Evolutionary conservation across 768 basidiomycete species (phyloP).

Genomic region (Asterophora lycoperdoides): DNA sequence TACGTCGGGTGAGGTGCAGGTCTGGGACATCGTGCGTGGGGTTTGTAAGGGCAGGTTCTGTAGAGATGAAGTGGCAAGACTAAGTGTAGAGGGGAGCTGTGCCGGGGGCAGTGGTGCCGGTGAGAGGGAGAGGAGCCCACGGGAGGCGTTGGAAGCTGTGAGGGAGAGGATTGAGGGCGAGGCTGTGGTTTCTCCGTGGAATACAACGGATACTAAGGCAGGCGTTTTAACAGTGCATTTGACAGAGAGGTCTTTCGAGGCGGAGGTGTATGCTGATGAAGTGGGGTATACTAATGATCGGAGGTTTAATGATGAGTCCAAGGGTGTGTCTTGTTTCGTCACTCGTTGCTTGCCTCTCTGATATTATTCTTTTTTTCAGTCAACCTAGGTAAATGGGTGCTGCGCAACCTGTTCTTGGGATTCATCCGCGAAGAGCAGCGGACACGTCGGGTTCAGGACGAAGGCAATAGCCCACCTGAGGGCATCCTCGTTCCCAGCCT

Average conservation of each 20-base stretch:
- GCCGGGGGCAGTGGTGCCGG: conserved; percentile 29
- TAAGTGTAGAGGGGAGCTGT: conserved; percentile 46
- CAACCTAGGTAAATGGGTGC: conserved; percentile 88
- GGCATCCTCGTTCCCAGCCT: conserved; percentile 19
- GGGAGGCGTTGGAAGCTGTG: conserved; percentile 84
- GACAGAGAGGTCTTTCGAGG: conserved; percentile 86
- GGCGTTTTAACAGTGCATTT: conserved; percentile 87
- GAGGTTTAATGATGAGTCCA: conserved; percentile 70
- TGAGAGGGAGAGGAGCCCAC: conserved; percentile 57
- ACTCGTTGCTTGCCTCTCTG: conserved; percentile 4
- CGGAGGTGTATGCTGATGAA: conserved; percentile 94
- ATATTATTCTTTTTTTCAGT: conserved; percentile 42
- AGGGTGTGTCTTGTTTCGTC: conserved; percentile 49
- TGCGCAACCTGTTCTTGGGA: conserved; percentile 78
- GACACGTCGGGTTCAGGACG: conserved; percentile 30
- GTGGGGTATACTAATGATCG: conserved; percentile 63
- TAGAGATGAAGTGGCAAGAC: conserved; percentile 60
- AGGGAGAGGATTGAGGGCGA: conserved; percentile 94
- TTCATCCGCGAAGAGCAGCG: conserved; percentile 71
- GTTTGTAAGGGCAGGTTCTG: conserved; percentile 69
- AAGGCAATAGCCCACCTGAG: conserved; percentile 22
- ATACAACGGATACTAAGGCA: conserved; percentile 82
- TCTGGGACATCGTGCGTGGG: conserved; percentile 88
- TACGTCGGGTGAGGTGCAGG: conserved; percentile 80
- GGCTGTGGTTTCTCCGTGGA: conserved; percentile 81